Percentiles rank a stretch among this genome's conserved stretches.
Conservation (phyloP, 345 rosid genomes). For the Boechera divaricarpa region DNA sequence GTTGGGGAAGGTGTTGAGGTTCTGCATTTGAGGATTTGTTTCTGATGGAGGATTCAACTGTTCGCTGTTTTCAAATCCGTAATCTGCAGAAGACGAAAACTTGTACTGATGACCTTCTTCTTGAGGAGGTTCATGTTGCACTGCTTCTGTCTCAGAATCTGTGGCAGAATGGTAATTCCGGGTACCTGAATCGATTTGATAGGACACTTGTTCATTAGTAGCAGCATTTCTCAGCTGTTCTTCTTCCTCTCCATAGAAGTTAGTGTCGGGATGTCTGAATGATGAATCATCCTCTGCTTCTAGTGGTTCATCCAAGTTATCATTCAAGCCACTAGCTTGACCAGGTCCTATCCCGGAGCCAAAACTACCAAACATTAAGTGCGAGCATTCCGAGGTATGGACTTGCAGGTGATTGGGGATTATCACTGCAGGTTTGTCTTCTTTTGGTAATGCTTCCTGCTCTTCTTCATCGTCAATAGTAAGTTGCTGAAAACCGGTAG, state of each 20-base stretch:
- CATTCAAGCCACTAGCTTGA: conserved; percentile 48
- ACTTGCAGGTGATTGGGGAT: conserved; percentile 92
- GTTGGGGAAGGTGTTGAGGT: conserved; percentile 63
- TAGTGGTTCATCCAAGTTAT: conserved; percentile 62
- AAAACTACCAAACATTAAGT: conserved; percentile 93
- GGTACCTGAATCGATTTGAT: conserved; percentile 51
- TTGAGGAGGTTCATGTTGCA: conserved; percentile 67
- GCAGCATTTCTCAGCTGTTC: conserved; percentile 61
- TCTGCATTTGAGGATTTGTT: conserved; percentile 73
- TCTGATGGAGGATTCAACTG: conserved; percentile 60
- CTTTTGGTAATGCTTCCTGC: conserved; percentile 51
- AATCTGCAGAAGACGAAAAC: conserved; percentile 69
- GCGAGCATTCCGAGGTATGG: conserved; percentile 73
- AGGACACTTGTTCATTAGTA: conserved; percentile 56
- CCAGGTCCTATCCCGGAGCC: conserved; percentile 43
- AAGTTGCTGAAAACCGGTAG: conserved; percentile 63
- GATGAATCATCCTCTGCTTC: conserved; percentile 51
- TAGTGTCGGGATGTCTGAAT: conserved; percentile 56
- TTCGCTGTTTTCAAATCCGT: conserved; percentile 63
- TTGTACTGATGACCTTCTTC: conserved; percentile 64
- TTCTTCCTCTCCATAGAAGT: conserved; percentile 67
- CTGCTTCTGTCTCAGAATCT: conserved; percentile 63
- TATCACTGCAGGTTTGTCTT: conserved; percentile 68
- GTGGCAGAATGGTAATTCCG: conserved; percentile 63
- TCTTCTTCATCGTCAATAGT: conserved; percentile 62